Conservation (phyloP, 2,329 filamentous ascomycete species). For the Monilinia aucupariae region DNA sequence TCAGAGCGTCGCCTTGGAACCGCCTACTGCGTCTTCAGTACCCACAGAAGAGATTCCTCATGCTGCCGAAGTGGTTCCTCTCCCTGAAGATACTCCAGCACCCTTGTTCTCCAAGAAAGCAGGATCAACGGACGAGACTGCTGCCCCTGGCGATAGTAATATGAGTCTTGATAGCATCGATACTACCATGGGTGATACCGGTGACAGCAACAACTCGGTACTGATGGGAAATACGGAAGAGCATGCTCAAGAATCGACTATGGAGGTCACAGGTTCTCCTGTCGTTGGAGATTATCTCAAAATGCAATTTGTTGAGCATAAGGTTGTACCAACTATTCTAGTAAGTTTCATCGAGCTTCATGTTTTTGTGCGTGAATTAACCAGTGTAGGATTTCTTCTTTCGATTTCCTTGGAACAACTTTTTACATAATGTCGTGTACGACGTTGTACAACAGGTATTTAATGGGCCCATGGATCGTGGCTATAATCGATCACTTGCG, state of each 20-base stretch:
- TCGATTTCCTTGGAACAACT: conserved; percentile 98
- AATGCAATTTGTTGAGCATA: conserved; percentile 91
- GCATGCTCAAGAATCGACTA: conserved; percentile 19
- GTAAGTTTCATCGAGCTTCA: conserved; percentile 48
- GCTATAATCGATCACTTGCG: conserved; percentile 83
- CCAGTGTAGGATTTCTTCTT: conserved; percentile 83
- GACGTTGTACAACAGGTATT: conserved; percentile 99
- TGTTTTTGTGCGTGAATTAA: conserved; percentile 20
- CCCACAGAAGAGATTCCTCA: conserved; percentile 8
- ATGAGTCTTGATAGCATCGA: conserved; percentile 28
- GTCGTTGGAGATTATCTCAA: conserved; percentile 94
- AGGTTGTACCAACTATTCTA: conserved; percentile 90
- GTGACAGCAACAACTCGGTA: conserved; percentile 32
- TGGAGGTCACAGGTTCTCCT: conserved; percentile 40
- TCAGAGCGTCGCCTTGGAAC: conserved; percentile 16
- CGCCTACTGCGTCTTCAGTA: conserved; percentile 20
- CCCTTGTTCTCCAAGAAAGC: conserved; percentile 54
- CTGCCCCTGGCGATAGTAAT: conserved; percentile 25
- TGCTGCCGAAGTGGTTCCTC: conserved; percentile 27
- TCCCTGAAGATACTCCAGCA: conserved; percentile 62
- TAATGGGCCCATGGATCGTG: conserved; percentile 94
- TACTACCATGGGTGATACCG: conserved; percentile 34
- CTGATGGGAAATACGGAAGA: conserved; percentile 31
- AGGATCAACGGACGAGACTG: conserved; percentile 20
- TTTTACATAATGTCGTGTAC: conserved; percentile 97